These are phyloP conservation scores for Cyberlindnera meyerae DNA, from an alignment of 805 yeast species.

Conservation along the genomic window DNA sequence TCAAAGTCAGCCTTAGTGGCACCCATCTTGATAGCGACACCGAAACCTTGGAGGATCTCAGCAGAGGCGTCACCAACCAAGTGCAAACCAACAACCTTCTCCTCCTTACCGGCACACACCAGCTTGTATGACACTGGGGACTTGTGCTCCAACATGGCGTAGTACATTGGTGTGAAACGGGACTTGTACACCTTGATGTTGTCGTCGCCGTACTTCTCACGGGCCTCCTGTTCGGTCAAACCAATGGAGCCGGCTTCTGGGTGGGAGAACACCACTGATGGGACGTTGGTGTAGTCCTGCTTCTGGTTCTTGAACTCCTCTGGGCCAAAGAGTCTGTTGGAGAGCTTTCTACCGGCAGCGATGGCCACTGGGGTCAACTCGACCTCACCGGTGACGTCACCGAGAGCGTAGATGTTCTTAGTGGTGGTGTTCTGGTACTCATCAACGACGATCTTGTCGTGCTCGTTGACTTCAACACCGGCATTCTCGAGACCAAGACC, in stretches of 20 bases:
- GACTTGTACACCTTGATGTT: slow-evolving; percentile 79
- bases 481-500: slow-evolving; percentile 73
- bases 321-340: slow-evolving; percentile 89
- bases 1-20: slow-evolving; percentile 97
- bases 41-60: slow-evolving; percentile 96
- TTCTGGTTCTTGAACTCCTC: slow-evolving; percentile 63
- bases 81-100: slow-evolving; percentile 94
- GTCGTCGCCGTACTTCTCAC: slow-evolving; percentile 70
- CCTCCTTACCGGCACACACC: slow-evolving; percentile 71
- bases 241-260: slow-evolving; percentile 98
- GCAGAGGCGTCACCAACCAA: slow-evolving; percentile 86
- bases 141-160: slow-evolving; percentile 75
- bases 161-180: slow-evolving; percentile 86
- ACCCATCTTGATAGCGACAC: slow-evolving; percentile 98
- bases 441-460: slow-evolving; percentile 69
- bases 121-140: slow-evolving; percentile 85
- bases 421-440: slow-evolving; percentile 82
- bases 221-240: slow-evolving; percentile 72
- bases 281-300: slow-evolving; percentile 81
- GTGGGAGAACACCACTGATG: slow-evolving; percentile 96
- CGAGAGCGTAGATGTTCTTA: slow-evolving; percentile 72
- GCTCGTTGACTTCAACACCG: slow-evolving; percentile 58
- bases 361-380: slow-evolving; percentile 98
- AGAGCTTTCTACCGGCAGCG: slow-evolving; percentile 93
- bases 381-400: slow-evolving; percentile 90